Evolutionary conservation across 2,329 filamentous ascomycete species (phyloP).

Genomic region (Pseudogymnoascus sp.): DNA sequence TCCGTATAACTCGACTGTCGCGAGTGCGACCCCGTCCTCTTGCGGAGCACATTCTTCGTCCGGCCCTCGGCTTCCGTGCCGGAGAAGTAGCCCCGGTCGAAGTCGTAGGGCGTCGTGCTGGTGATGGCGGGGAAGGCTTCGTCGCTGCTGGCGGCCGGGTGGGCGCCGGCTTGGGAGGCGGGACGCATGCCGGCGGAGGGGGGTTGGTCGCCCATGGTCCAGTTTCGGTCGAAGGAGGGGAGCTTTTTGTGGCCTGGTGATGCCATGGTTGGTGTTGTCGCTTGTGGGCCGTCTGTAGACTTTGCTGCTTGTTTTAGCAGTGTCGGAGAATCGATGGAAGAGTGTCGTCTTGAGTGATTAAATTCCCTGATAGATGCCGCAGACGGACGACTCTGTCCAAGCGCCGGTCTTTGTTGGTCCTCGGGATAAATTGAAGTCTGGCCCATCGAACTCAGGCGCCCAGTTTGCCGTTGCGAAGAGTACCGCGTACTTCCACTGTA

Average conservation of each 20-base stretch:
- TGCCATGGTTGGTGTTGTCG: not conserved
- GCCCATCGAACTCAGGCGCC: not conserved
- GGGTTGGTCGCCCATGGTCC: conserved; percentile 46
- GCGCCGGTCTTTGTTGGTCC: conserved; percentile 18
- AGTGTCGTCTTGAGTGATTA: conserved; percentile 79
- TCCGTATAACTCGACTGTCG: conserved; percentile 70
- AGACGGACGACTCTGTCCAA: conserved; percentile 56
- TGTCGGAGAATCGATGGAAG: conserved; percentile 61
- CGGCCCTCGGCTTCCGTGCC: conserved; percentile 74
- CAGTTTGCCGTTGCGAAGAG: not conserved
- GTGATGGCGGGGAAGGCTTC: conserved; percentile 19
- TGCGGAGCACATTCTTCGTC: conserved; percentile 71
- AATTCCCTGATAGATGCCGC: conserved; percentile 75
- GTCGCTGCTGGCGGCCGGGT: conserved; percentile 19
- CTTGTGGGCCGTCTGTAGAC: conserved; percentile 15
- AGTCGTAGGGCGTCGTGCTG: conserved; percentile 35
- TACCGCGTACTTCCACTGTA: conserved; percentile 15
- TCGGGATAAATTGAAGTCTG: not conserved
- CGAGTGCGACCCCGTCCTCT: conserved; percentile 54
- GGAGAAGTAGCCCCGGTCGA: conserved; percentile 89
- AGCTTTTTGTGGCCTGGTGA: conserved; percentile 51
- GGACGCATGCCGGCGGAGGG: conserved; percentile 22
- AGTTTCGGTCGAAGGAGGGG: conserved; percentile 61
- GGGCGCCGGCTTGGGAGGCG: conserved; percentile 18
- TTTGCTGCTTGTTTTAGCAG: conserved; percentile 31